phyloP scores from a whole-genome alignment of 2,329 filamentous ascomycete genomes.

The Laburnicola sp. region DNA sequence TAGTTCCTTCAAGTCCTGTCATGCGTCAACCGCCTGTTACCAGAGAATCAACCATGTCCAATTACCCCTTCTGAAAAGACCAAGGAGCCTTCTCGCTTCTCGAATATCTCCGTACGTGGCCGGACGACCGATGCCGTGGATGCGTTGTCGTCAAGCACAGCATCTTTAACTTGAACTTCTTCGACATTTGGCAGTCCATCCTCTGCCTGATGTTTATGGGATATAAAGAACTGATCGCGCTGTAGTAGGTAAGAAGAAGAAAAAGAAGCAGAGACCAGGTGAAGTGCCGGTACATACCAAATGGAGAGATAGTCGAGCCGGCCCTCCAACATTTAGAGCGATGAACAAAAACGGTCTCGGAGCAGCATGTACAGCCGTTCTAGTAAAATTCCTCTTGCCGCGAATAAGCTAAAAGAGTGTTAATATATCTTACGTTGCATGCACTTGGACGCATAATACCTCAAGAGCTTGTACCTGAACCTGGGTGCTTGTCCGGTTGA shows the following conservation, averaged over 20 bases:
- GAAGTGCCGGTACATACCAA: constrained; percentile 33
- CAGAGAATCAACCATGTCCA: background rate
- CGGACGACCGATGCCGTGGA: constrained; percentile 46
- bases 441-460: constrained; percentile 36
- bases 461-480: constrained; percentile 81
- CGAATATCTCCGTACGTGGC: constrained; percentile 22
- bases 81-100: constrained; percentile 25
- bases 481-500: constrained; percentile 71
- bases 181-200: constrained; percentile 78
- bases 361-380: constrained; percentile 71
- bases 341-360: constrained; percentile 81
- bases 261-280: background rate
- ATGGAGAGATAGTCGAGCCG: constrained; percentile 46
- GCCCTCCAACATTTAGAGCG: constrained; percentile 62
- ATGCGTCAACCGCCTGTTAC: constrained; percentile 4
- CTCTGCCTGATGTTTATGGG: constrained; percentile 75
- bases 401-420: constrained; percentile 68
- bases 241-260: constrained; percentile 58
- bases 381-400: constrained; percentile 75
- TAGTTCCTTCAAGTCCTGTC: constrained; percentile 60
- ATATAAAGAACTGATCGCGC: constrained; percentile 86
- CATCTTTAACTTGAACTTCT: constrained; percentile 47
- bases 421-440: constrained; percentile 39
- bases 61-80: constrained; percentile 53
- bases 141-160: constrained; percentile 29